Evolutionary conservation across 2,329 filamentous ascomycete genomes (phyloP).

Genomic region (Venturia effusa): DNA sequence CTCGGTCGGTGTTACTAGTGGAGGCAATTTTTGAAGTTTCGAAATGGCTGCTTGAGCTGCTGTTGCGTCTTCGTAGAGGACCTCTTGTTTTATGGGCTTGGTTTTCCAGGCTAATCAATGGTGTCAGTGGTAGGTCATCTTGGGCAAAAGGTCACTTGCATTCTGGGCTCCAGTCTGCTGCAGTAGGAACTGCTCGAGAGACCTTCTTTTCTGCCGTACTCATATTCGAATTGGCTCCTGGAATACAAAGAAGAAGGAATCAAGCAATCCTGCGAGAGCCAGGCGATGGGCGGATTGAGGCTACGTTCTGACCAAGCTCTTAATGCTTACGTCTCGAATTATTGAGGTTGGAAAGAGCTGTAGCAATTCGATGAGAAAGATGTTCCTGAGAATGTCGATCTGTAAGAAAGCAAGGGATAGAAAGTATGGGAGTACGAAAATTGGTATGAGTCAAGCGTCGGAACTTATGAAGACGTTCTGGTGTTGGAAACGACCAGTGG

Average conservation of each 20-base stretch:
- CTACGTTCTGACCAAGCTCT: background rate
- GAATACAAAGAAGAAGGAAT: background rate
- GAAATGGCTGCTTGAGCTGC: slow-evolving; percentile 49
- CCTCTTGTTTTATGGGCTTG: slow-evolving; percentile 69
- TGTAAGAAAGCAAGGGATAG: background rate
- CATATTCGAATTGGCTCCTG: no score
- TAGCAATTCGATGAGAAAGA: background rate
- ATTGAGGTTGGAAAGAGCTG: background rate
- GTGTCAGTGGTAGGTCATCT: background rate
- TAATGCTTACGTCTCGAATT: background rate
- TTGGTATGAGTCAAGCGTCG: background rate
- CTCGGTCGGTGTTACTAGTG: slow-evolving; percentile 68
- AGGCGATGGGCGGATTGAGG: background rate
- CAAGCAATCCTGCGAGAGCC: background rate
- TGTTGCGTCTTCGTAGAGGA: slow-evolving; percentile 53
- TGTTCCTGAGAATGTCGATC: background rate
- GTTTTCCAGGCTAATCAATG: slow-evolving; percentile 52
- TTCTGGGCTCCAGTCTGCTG: background rate
- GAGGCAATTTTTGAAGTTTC: slow-evolving; percentile 60
- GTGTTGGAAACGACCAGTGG: background rate
- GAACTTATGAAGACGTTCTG: background rate
- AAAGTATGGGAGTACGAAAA: background rate
- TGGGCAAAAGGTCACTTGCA: background rate
- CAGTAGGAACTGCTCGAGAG: background rate
- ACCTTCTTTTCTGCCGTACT: background rate